Evolutionary conservation across 139 green algal genomes (phyloP).

Genomic region (Chlorella ohadii): DNA sequence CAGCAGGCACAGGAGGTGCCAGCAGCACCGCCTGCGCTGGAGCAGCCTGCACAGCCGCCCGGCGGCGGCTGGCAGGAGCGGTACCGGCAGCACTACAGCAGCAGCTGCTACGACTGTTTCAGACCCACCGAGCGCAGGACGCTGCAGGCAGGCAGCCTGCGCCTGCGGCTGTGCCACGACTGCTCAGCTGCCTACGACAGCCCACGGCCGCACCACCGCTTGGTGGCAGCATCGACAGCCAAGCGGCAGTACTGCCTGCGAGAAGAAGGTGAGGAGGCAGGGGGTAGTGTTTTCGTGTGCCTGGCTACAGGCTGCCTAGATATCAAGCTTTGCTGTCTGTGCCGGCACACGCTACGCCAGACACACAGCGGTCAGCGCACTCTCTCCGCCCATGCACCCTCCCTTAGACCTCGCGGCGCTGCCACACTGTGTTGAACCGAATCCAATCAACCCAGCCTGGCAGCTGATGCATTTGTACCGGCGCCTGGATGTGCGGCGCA

Average conservation of each 20-base stretch:
- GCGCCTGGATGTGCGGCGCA: conserved; percentile 19
- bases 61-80: background rate
- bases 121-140: background rate
- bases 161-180: conserved; percentile 18
- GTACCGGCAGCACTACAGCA: conserved; percentile 14
- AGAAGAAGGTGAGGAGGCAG: background rate
- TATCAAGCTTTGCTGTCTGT: too few relatives aligned
- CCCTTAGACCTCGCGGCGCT: conserved; percentile 14
- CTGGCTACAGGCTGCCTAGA: too few relatives aligned
- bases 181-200: conserved; percentile 10
- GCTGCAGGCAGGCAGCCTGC: background rate
- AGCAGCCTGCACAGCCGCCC: background rate
- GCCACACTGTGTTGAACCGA: conserved; percentile 29
- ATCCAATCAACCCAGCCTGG: conserved; percentile 31
- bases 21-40: background rate
- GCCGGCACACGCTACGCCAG: too few relatives aligned
- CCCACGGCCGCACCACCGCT: conserved; percentile 9
- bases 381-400: background rate
- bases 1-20: background rate
- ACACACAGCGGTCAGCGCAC: too few relatives aligned
- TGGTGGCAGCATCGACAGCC: background rate
- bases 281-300: too few relatives aligned
- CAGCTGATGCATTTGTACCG: conserved; percentile 23
- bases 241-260: conserved; percentile 26
- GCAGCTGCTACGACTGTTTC: conserved; percentile 34